These are phyloP conservation scores for Thymus mandschuricus DNA, from an alignment of 257 asterid species.

Conservation along the genomic window DNA sequence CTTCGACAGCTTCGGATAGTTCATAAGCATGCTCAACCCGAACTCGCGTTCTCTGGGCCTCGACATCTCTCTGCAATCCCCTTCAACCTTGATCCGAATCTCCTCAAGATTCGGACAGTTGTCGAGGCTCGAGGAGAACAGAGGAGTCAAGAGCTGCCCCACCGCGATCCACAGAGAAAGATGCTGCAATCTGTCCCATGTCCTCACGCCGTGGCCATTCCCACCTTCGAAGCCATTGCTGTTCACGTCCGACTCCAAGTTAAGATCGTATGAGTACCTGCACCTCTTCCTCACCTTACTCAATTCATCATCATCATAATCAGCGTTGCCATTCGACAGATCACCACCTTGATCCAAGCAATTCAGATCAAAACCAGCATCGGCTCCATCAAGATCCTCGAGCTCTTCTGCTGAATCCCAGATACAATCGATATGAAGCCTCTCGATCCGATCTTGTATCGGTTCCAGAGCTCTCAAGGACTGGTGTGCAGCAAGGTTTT, in stretches of 20 bases:
- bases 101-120: conserved; percentile 85
- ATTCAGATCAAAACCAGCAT: conserved; percentile 48
- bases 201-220: conserved; percentile 39
- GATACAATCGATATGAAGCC: conserved; percentile 81
- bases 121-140: conserved; percentile 61
- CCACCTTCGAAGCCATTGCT: conserved; percentile 36
- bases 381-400: conserved; percentile 32
- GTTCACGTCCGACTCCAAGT: conserved; percentile 36
- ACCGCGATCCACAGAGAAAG: conserved; percentile 88
- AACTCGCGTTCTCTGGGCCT: conserved; percentile 55
- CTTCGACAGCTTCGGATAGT: conserved; percentile 57
- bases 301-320: conserved; percentile 31
- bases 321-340: background rate
- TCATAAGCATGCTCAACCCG: conserved; percentile 60
- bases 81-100: conserved; percentile 80
- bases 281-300: conserved; percentile 46
- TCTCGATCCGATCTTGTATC: conserved; percentile 63
- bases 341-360: conserved; percentile 39
- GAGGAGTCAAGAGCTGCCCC: conserved; percentile 73
- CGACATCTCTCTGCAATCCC: conserved; percentile 77
- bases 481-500: conserved; percentile 61
- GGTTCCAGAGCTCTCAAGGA: conserved; percentile 83
- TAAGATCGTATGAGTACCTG: conserved; percentile 52
- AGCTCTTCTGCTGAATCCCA: conserved; percentile 57
- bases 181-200: conserved; percentile 66